Conservation (phyloP, 1,139 yeast species). For the Kodamaea sp. region DNA sequence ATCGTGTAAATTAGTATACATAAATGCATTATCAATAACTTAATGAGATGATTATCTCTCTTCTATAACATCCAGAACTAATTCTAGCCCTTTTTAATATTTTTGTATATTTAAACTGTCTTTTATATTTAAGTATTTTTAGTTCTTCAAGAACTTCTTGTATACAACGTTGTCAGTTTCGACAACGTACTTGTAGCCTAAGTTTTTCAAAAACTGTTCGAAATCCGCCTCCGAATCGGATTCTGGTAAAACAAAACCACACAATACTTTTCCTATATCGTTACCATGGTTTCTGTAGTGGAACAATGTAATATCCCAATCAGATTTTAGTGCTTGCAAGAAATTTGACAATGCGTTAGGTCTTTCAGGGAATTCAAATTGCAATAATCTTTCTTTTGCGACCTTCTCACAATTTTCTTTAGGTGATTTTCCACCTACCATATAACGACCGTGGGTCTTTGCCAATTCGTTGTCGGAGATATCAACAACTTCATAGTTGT, state of each 20-base stretch:
- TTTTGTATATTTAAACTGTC: too few species aligned
- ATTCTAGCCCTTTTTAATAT: too few species aligned
- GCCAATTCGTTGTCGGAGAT: constrained; percentile 93
- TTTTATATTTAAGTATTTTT: neutral
- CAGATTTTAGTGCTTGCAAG: constrained; percentile 65
- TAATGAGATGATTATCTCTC: too few species aligned
- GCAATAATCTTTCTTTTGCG: constrained; percentile 70
- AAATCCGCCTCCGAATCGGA: constrained; percentile 63
- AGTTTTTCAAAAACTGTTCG: constrained; percentile 62
- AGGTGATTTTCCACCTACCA: constrained; percentile 85
- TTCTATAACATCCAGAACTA: too few species aligned
- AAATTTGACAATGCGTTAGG: constrained; percentile 91
- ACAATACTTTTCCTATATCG: constrained; percentile 87
- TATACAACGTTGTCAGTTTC: constrained; percentile 86
- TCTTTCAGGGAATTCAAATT: constrained; percentile 95
- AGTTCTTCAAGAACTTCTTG: constrained; percentile 58
- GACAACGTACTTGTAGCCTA: constrained; percentile 77
- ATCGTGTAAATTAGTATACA: too few species aligned
- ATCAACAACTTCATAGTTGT: constrained; percentile 69
- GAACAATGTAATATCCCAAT: constrained; percentile 92
- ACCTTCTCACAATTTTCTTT: constrained; percentile 42
- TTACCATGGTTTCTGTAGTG: constrained; percentile 97
- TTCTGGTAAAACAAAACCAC: constrained; percentile 85
- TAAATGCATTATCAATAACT: too few species aligned
- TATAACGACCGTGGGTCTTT: constrained; percentile 91